Evolutionary conservation across 441 rosid species (phyloP), one percentile per base, ranked within the genome.

Genomic region (Erodium texanum): DNA sequence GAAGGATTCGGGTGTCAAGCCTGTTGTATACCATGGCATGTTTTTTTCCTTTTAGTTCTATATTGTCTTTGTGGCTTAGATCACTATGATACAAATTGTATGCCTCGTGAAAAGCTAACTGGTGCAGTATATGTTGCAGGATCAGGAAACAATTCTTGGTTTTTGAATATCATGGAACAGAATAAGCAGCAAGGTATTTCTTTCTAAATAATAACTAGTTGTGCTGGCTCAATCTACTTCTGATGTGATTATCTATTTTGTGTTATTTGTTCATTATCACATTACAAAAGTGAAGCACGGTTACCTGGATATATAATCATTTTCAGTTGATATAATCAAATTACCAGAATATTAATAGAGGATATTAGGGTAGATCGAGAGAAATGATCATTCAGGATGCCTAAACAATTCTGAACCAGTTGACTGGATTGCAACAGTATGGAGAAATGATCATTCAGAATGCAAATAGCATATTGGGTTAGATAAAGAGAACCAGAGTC

Each of bases 1-100:
- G 83, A 94, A 94, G 79, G 99, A 89, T 79, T 91, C 96, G 16
- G 97, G 99, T 29, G 77, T 80, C 69, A 94, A 89, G 76, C 98
- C 98, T 76, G 74, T 88, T 70, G 96, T 94, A 15, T 80, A 88
- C 73, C 89, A 89, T 80, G 99, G 99, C 81, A 71, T 68, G 79
- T 80, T 77, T 63, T 77, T 63, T 76, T 64, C 56, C 66, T 74
- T 63, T 14, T 9, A 67, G 71, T 78, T 62, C 64, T 45, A 56
- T 71, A 34, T 66, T 32, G 63, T 43, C 70, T 70, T 73, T 36
- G 9, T 74, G 22, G 62, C 73, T 15, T 54, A 68, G 50, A 70
- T 36, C 22, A 61, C 71, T 68, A 38, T 36, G 22, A 32, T 32
- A 45, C 19, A 48, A 54, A 48, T 62, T 63, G 27, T 36, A 36